phyloP scores from a whole-genome alignment of 2,329 filamentous ascomycete species.

The Fusarium domesticum region DNA sequence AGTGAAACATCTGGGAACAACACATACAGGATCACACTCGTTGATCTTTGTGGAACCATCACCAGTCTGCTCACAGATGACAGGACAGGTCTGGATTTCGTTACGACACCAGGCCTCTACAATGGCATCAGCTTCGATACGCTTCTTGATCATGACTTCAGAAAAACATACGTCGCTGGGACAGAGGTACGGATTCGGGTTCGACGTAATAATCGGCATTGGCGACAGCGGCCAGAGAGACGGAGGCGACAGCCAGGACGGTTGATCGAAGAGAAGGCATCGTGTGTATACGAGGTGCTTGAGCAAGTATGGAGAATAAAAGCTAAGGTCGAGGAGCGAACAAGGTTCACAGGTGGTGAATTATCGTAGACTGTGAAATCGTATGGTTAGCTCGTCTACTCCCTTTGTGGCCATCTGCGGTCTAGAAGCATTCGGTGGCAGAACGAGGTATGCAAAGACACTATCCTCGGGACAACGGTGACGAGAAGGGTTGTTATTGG shows the following conservation, averaged over 20 bases:
- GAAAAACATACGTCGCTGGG: slow-evolving; percentile 47
- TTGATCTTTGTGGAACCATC: slow-evolving; percentile 56
- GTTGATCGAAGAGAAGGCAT: slow-evolving; percentile 57
- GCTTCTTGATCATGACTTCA: not conserved
- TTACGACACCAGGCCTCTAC: slow-evolving; percentile 63
- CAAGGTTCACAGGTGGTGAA: not conserved
- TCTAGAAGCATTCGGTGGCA: slow-evolving; percentile 7
- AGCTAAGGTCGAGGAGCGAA: not conserved
- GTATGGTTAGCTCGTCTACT: slow-evolving; percentile 3
- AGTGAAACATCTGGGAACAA: slow-evolving; percentile 14
- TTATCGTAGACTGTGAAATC: not conserved
- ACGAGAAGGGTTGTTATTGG: slow-evolving; percentile 3
- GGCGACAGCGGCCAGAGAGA: slow-evolving; percentile 48
- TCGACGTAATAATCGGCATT: slow-evolving; percentile 60
- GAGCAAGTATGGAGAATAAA: not conserved
- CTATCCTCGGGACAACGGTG: slow-evolving; percentile 17
- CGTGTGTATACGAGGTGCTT: slow-evolving; percentile 18
- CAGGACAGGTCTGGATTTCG: slow-evolving; percentile 63
- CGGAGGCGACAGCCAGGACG: slow-evolving; percentile 52
- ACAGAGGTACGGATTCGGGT: slow-evolving; percentile 55
- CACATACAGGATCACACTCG: slow-evolving; percentile 61
- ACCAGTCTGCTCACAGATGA: slow-evolving; percentile 65
- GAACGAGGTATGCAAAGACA: slow-evolving; percentile 13
- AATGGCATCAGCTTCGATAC: slow-evolving; percentile 18
- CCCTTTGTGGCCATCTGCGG: not conserved